These are phyloP conservation scores for Helicosporidium sp. DNA, from an alignment of 139 green algal species.

Conservation along the genomic window DNA sequence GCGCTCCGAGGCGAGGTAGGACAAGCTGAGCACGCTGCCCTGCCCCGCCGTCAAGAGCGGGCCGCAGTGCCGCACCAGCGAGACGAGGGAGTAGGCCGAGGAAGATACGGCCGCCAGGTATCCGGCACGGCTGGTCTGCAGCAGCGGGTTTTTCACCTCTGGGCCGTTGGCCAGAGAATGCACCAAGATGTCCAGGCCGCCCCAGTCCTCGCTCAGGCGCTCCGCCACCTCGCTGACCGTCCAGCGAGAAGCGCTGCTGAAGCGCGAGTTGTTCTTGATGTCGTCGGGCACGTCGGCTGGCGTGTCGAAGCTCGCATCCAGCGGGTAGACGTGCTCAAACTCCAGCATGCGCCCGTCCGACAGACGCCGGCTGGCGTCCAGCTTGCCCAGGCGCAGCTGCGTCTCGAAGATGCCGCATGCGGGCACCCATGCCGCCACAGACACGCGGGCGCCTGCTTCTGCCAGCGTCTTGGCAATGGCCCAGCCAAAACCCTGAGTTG, in stretches of 20 bases:
- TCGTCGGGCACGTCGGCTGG: constrained; percentile 85
- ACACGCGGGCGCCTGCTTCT: constrained; percentile 85
- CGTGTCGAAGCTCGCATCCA: constrained; percentile 96
- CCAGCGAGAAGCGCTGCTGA: constrained; percentile 49
- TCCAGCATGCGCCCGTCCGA: constrained; percentile 79
- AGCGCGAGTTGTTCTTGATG: constrained; percentile 85
- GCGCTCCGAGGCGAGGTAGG: constrained; percentile 78
- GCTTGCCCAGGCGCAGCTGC: constrained; percentile 72
- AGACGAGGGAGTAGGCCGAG: constrained; percentile 87
- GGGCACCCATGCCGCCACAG: constrained; percentile 92
- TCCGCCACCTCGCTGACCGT: constrained; percentile 76
- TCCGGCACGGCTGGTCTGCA: constrained; percentile 80
- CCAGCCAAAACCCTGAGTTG: constrained; percentile 84
- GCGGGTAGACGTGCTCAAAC: constrained; percentile 84
- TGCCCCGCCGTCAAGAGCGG: constrained; percentile 49
- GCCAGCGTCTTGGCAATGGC: constrained; percentile 85
- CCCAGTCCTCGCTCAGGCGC: constrained; percentile 52
- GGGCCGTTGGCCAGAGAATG: constrained; percentile 97
- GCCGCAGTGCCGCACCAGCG: constrained; percentile 56
- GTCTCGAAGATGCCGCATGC: constrained; percentile 94
- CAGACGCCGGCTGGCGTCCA: constrained; percentile 79
- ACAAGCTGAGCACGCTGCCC: constrained; percentile 77
- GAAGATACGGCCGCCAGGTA: constrained; percentile 93
- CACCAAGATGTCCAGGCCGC: constrained; percentile 88
- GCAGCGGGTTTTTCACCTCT: constrained; percentile 86